Conservation (phyloP, 2,329 filamentous ascomycete genomes). For the Botrytis hyacinthi region DNA sequence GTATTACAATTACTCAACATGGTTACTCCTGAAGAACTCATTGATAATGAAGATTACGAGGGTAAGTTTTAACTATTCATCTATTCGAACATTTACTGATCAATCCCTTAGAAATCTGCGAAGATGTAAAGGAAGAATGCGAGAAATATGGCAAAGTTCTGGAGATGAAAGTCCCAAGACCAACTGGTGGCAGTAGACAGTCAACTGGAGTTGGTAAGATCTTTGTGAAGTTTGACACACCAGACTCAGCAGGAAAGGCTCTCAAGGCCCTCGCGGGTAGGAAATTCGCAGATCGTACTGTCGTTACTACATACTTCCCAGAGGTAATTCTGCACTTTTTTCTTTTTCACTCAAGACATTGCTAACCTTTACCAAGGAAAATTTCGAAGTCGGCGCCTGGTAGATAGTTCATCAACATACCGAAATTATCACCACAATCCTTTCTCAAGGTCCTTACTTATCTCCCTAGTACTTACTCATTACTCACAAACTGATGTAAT, state of each 20-base stretch:
- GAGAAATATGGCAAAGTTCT: conserved; percentile 81
- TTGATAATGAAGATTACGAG: conserved; percentile 93
- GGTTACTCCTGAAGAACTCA: conserved; percentile 92
- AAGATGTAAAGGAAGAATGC: conserved; percentile 92
- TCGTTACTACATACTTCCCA: conserved; percentile 93
- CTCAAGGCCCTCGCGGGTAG: conserved; percentile 86
- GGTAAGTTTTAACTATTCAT: conserved; percentile 52
- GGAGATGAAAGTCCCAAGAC: conserved; percentile 90
- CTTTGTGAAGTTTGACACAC: conserved; percentile 85
- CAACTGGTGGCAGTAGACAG: conserved; percentile 77
- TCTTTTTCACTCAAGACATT: conserved; percentile 31
- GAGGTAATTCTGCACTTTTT: conserved; percentile 57
- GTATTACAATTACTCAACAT: conserved; percentile 96
- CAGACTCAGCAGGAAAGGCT: conserved; percentile 78
- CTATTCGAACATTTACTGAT: conserved; percentile 39
- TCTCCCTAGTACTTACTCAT: conserved; percentile 5
- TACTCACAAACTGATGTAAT: conserved; percentile 1
- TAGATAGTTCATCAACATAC: conserved; percentile 26
- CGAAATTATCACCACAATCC: background rate
- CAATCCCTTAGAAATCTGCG: conserved; percentile 70
- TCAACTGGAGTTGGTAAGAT: conserved; percentile 95
- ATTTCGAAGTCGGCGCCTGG: conserved; percentile 65
- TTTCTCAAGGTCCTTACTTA: background rate
- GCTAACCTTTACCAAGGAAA: conserved; percentile 60
- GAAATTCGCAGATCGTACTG: conserved; percentile 94